phyloP scores from a whole-genome alignment of 805 yeast genomes.

The Lipomyces yamadae region DNA sequence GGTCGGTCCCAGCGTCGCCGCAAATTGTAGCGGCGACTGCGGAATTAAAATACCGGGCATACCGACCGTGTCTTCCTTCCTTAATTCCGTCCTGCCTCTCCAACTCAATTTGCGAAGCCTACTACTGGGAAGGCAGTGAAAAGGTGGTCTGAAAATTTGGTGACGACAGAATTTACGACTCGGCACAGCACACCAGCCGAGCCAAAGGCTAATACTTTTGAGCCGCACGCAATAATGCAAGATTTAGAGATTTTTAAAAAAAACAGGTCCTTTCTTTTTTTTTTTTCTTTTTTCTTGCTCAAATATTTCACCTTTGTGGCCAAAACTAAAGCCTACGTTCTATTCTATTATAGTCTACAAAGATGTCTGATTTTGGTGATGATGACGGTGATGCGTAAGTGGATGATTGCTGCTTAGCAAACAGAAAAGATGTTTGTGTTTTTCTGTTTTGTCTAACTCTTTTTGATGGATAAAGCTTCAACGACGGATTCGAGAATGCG shows the following conservation, averaged over 20 bases:
- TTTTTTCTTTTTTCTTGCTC: neutral
- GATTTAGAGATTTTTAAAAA: neutral
- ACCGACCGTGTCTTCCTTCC: neutral
- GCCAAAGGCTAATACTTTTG: too few relatives aligned
- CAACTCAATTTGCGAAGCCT: neutral
- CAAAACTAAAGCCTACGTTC: neutral
- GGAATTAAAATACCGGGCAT: constrained; percentile 9
- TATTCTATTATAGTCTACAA: neutral
- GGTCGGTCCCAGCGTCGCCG: constrained; percentile 4
- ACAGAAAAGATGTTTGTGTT: neutral
- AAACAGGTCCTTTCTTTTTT: too few relatives aligned
- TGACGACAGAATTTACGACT: too few relatives aligned
- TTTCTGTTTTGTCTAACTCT: neutral
- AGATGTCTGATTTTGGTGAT: constrained; percentile 49
- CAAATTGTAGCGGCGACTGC: constrained; percentile 8
- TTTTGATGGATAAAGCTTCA: constrained; percentile 50
- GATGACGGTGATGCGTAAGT: constrained; percentile 50
- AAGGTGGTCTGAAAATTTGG: too few relatives aligned
- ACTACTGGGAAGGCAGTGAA: too few relatives aligned
- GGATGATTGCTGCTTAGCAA: neutral
- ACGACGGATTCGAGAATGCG: constrained; percentile 50
- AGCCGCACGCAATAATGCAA: neutral
- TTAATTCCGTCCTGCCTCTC: neutral
- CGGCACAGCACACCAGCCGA: too few relatives aligned
- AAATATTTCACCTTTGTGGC: neutral